Evolutionary conservation across 1,284 basidiomycete genomes (phyloP).

Genomic region (Boletus semigastroideus): DNA sequence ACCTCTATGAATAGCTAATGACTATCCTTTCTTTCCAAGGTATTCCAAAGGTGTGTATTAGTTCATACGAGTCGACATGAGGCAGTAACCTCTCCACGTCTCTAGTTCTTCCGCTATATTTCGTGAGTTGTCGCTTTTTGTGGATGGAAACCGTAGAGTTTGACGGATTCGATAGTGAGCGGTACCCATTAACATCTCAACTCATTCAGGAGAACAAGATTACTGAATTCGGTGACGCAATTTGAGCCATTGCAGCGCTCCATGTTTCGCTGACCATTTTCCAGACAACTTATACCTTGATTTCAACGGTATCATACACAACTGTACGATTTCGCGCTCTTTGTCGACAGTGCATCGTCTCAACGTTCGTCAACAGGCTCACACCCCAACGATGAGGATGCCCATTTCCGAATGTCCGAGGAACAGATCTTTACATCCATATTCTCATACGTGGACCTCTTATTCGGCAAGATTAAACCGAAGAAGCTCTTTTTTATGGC

Average conservation of each 20-base stretch:
- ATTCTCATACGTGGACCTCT: slow-evolving; percentile 95
- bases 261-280: slow-evolving; percentile 10
- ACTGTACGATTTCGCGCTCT: slow-evolving; percentile 57
- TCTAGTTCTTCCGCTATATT: slow-evolving; percentile 81
- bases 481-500: slow-evolving; percentile 98
- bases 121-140: slow-evolving; percentile 54
- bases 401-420: slow-evolving; percentile 93
- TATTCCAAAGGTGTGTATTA: slow-evolving; percentile 55
- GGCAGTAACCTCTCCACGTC: slow-evolving; percentile 8
- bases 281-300: slow-evolving; percentile 89
- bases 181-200: slow-evolving; percentile 98
- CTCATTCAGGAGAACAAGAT: slow-evolving; percentile 97
- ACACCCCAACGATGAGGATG: slow-evolving; percentile 92
- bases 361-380: slow-evolving; percentile 54
- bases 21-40: slow-evolving; percentile 34
- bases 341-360: neutral
- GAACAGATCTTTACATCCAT: slow-evolving; percentile 97
- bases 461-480: slow-evolving; percentile 97
- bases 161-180: slow-evolving; percentile 61
- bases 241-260: neutral
- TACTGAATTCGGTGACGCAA: slow-evolving; percentile 78
- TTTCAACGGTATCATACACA: slow-evolving; percentile 99
- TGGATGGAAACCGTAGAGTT: neutral
- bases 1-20: neutral
- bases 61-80: slow-evolving; percentile 42